Conservation (phyloP, 2,329 filamentous ascomycete species). For the Aspergillus fumigatus region DNA sequence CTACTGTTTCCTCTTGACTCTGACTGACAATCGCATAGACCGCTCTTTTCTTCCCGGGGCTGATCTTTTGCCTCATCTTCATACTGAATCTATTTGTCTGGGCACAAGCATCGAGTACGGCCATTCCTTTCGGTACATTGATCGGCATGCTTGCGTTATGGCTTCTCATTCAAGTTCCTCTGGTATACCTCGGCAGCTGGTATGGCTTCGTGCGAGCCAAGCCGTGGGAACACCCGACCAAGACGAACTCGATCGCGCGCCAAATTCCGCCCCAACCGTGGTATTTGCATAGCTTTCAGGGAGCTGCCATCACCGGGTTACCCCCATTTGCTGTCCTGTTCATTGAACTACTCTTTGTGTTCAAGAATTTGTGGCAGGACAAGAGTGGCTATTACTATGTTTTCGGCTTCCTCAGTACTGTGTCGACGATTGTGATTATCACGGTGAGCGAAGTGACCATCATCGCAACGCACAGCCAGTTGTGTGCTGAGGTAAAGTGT, state of each 20-base stretch:
- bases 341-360: slow-evolving; percentile 81
- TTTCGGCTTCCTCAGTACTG: slow-evolving; percentile 76
- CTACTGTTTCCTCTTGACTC: background rate
- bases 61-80: slow-evolving; percentile 70
- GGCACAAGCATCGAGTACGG: slow-evolving; percentile 83
- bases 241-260: slow-evolving; percentile 65
- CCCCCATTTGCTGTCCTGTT: slow-evolving; percentile 85
- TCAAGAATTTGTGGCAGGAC: slow-evolving; percentile 83
- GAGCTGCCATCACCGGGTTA: slow-evolving; percentile 67
- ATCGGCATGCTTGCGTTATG: slow-evolving; percentile 69
- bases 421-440: slow-evolving; percentile 66
- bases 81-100: slow-evolving; percentile 84
- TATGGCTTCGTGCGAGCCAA: slow-evolving; percentile 65
- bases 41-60: slow-evolving; percentile 71
- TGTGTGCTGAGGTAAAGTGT: slow-evolving; percentile 64
- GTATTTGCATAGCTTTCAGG: slow-evolving; percentile 63
- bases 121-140: slow-evolving; percentile 76
- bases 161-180: slow-evolving; percentile 79
- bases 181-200: slow-evolving; percentile 77
- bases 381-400: slow-evolving; percentile 91
- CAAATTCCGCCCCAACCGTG: slow-evolving; percentile 71
- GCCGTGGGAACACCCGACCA: slow-evolving; percentile 76
- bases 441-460: slow-evolving; percentile 80
- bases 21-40: slow-evolving; percentile 45
- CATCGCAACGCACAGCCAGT: slow-evolving; percentile 74